These are phyloP conservation scores for Euphorbia lathyris DNA, from an alignment of 345 rosid genomes.

Conservation along the genomic window DNA sequence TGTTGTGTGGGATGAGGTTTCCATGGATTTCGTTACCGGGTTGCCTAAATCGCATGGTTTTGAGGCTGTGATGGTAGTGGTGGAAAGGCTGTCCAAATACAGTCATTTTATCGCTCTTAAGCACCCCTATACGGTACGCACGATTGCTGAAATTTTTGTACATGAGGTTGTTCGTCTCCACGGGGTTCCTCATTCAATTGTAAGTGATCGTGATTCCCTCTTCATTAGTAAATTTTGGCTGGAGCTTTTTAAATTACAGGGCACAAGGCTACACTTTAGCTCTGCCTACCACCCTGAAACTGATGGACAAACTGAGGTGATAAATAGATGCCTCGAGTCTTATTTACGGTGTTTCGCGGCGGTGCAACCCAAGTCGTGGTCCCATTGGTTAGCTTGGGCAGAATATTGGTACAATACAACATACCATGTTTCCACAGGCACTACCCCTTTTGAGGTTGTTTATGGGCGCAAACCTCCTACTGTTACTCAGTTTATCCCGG, in stretches of 20 bases:
- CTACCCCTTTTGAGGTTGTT: background rate
- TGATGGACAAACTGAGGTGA: background rate
- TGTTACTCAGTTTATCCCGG: background rate
- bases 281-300: too few relatives aligned
- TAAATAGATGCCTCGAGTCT: background rate
- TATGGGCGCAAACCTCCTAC: background rate
- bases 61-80: too few relatives aligned
- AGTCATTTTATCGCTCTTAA: background rate
- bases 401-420: background rate
- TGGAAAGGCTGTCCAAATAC: background rate
- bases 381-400: background rate
- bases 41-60: too few relatives aligned
- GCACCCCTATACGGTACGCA: background rate
- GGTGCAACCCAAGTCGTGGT: too few relatives aligned
- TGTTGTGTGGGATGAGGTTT: too few relatives aligned
- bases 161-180: background rate
- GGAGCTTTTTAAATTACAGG: background rate
- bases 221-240: background rate
- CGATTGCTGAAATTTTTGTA: background rate
- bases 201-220: background rate
- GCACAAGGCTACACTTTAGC: background rate
- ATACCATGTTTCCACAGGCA: background rate
- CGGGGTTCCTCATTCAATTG: background rate
- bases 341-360: background rate
- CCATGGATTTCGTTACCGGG: too few relatives aligned